Evolutionary conservation across 2,329 filamentous ascomycete genomes (phyloP), one percentile per base, ranked within the genome.

Genomic region (Elsinoe necatrix): DNA sequence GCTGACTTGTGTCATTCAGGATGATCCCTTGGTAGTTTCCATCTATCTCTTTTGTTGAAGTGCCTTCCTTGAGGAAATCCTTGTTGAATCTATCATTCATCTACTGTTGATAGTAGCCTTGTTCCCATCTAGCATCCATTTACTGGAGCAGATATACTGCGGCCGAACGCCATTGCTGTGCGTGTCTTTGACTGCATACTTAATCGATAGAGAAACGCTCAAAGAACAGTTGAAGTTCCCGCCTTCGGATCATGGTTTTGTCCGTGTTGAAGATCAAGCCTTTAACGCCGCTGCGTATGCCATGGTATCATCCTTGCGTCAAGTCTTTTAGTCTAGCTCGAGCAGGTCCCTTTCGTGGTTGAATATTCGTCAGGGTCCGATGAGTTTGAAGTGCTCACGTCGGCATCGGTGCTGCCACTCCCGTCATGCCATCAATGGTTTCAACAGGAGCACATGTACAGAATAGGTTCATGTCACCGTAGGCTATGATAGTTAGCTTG

Each of bases 401-500:
- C 42, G 63, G 66, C 58, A 60, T 59, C 2, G 67, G 67, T 25
- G 67, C 67, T 5, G 63, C 66, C 1, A 60, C 55, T 31, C 68
- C 68, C 20, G 67, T 69, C 56, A 70, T 62, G 25, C 61, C 67
- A 2, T 73, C 73, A 35, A 68, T 68, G 41, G 76, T 73, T 71
- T 89, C 87, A 6, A 95, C 87, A 0, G 91, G 89, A 37, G 88
- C 86, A 70, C 91, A 96, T 8, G 89, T 95, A 77, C 91, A 96
- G 80, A 95, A 95, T 60, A 96, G 81, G 74, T 96, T 95, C 66
- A 85, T 81, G 68, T 96, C 91, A 59, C 91, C 91, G 66, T 89
- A 95, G 11, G 88, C 88, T 92, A 63, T 5, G 18, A 4, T 25
- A 12, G 61, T 71, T 62, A 72, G 66, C 42, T 29, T 21, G 16